Conservation (phyloP, 805 yeast species). For the Candida corydali region DNA sequence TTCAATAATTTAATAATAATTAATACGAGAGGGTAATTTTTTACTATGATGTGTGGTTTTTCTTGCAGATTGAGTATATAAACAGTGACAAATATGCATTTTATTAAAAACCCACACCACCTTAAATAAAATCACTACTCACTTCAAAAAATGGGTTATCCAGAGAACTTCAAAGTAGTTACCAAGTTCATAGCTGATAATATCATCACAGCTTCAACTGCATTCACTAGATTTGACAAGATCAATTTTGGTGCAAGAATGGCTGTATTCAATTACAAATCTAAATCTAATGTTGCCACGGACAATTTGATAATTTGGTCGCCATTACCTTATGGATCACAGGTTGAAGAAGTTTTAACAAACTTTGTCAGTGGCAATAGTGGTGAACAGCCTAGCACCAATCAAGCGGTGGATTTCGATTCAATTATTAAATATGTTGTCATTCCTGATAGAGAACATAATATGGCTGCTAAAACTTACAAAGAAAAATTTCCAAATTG, state of each 20-base stretch:
- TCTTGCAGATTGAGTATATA: too few relatives aligned
- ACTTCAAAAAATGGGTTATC: too few relatives aligned
- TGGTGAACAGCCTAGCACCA: conserved; percentile 21
- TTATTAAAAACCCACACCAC: too few relatives aligned
- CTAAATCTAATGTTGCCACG: conserved; percentile 3
- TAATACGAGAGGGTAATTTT: too few relatives aligned
- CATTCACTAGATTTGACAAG: conserved; percentile 27
- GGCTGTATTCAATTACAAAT: conserved; percentile 32
- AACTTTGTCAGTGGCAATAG: conserved; percentile 29
- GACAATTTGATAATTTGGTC: conserved; percentile 45
- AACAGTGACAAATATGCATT: too few relatives aligned
- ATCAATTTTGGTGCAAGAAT: conserved; percentile 40
- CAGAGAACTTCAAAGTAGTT: conserved; percentile 27
- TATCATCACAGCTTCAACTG: conserved; percentile 29
- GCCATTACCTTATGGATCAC: conserved; percentile 52
- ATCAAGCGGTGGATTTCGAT: background rate
- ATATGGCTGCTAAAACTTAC: conserved; percentile 56
- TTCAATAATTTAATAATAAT: too few relatives aligned
- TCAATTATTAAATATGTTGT: conserved; percentile 46
- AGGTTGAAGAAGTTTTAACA: conserved; percentile 36
- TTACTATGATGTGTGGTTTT: too few relatives aligned
- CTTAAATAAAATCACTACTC: too few relatives aligned
- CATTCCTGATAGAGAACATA: conserved; percentile 63
- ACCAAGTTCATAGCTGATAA: conserved; percentile 29
- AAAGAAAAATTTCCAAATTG: conserved; percentile 46